Evolutionary conservation across 169 alveolate species (phyloP).

Genomic region (Eimeria acervulina): DNA sequence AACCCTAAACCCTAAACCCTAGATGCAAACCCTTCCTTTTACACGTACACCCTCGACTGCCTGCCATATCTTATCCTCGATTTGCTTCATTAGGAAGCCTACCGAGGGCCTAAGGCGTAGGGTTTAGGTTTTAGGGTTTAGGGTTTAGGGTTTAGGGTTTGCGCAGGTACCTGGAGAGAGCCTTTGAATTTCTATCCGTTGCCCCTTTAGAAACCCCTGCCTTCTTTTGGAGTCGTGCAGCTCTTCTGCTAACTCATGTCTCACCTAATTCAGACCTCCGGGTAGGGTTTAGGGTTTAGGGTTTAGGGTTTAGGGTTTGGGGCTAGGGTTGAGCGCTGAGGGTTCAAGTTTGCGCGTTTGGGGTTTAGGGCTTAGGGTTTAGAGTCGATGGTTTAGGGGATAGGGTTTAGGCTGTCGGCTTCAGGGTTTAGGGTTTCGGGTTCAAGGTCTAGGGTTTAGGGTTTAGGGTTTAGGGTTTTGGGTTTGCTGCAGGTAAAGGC

Average conservation of each 20-base stretch:
- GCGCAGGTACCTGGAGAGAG: neutral
- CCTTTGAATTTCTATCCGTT: neutral
- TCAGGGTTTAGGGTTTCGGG: neutral
- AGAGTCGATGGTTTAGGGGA: neutral
- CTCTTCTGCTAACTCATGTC: neutral
- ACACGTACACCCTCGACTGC: no score
- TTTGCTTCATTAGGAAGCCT: no score
- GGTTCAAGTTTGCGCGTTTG: neutral
- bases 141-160: conserved; percentile 4
- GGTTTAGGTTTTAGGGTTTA: neutral
- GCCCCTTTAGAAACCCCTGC: neutral
- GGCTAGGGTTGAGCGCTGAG: neutral
- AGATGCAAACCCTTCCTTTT: neutral
- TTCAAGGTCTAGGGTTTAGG: neutral
- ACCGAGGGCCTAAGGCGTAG: neutral
- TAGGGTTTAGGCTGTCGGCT: neutral
- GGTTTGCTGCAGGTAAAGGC: neutral
- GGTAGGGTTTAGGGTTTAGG: conserved; percentile 14
- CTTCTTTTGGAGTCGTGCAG: neutral
- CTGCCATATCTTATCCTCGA: no score
- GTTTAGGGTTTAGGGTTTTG: conserved; percentile 23
- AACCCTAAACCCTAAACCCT: conserved; percentile 55
- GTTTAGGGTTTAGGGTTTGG: neutral
- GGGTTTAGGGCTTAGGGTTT: neutral
- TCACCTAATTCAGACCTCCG: neutral